phyloP scores from a whole-genome alignment of 306 rosid genomes.

The Herpetospermum pedunculosum region DNA sequence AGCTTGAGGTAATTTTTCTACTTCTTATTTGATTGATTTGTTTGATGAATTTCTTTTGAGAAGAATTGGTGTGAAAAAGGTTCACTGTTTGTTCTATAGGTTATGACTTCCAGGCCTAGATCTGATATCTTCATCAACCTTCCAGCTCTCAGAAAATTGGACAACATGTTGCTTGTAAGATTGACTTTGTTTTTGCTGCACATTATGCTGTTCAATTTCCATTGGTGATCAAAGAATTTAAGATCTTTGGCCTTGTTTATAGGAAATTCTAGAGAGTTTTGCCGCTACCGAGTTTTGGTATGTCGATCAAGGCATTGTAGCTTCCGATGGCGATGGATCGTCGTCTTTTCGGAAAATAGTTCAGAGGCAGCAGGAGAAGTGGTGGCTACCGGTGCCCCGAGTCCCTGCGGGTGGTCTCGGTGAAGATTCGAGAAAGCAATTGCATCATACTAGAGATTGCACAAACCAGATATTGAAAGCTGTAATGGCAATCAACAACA shows the following conservation, averaged over 20 bases:
- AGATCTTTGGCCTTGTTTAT: not conserved
- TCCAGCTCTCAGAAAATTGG: conserved; percentile 42
- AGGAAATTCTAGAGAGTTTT: conserved; percentile 80
- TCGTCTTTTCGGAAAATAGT: conserved; percentile 61
- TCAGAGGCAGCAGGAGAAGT: conserved; percentile 89
- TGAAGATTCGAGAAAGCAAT: conserved; percentile 60
- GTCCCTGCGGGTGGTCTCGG: conserved; percentile 68
- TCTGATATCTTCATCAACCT: conserved; percentile 42
- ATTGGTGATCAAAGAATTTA: not conserved
- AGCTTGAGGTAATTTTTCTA: conserved; percentile 26
- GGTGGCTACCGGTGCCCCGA: conserved; percentile 98
- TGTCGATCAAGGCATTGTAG: conserved; percentile 81
- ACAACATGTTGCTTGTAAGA: conserved; percentile 44
- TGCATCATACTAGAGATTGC: conserved; percentile 73
- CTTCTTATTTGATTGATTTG: not conserved
- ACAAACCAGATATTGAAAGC: conserved; percentile 75
- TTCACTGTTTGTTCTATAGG: conserved; percentile 20
- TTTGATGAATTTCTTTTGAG: not conserved
- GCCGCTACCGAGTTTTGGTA: conserved; percentile 71
- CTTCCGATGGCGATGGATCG: conserved; percentile 62
- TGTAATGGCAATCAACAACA: conserved; percentile 75
- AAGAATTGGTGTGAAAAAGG: not conserved
- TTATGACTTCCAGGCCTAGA: conserved; percentile 51
- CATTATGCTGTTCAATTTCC: not conserved
- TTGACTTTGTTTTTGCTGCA: not conserved